Evolutionary conservation across 2,329 filamentous ascomycete genomes (phyloP).

Genomic region (Leptoxyphium fumago): DNA sequence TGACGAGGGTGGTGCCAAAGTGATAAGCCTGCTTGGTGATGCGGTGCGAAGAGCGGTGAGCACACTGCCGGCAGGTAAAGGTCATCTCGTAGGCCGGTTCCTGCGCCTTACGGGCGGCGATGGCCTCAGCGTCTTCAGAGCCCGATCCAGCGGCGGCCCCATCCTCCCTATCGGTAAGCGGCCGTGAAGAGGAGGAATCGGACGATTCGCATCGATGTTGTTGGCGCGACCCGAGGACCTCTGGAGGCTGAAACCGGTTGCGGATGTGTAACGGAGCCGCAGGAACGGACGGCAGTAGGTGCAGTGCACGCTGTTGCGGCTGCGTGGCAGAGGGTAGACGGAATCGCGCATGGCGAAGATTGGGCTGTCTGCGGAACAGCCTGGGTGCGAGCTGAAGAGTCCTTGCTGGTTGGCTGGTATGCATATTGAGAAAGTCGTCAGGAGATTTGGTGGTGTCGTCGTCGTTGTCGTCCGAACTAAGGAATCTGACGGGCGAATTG

Average conservation of each 20-base stretch:
- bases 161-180: conserved; percentile 17
- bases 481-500: too few species aligned
- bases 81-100: conserved; percentile 68
- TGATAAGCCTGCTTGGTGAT: conserved; percentile 95
- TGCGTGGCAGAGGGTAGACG: background rate
- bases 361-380: background rate
- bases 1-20: conserved; percentile 73
- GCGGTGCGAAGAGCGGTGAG: conserved; percentile 62
- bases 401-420: background rate
- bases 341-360: background rate
- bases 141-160: conserved; percentile 8
- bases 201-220: conserved; percentile 1
- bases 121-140: conserved; percentile 19
- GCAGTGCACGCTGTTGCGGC: background rate
- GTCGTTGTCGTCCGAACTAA: too few species aligned
- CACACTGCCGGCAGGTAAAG: conserved; percentile 78
- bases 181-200: conserved; percentile 5
- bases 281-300: background rate
- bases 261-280: conserved; percentile 5
- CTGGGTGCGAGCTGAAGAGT: background rate
- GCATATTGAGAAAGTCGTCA: background rate
- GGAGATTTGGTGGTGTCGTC: too few species aligned
- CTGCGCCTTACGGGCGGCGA: conserved; percentile 27
- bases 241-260: background rate
- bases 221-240: background rate